phyloP scores from a whole-genome alignment of 2,329 filamentous ascomycete genomes.

The Pestalotiopsis sp. region DNA sequence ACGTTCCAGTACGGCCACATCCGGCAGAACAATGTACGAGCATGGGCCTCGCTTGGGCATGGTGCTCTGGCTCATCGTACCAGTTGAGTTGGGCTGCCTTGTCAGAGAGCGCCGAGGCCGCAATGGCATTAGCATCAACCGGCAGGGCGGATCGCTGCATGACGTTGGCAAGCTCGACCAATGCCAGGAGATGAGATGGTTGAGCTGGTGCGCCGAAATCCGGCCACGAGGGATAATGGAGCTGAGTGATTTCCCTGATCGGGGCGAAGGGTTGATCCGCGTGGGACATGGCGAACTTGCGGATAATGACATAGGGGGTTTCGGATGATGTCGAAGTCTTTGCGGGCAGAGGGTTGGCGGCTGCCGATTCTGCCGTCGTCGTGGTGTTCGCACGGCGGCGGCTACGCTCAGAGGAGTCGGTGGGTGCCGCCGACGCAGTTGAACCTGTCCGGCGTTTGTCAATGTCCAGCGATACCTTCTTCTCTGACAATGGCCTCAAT shows the following conservation, averaged over 20 bases:
- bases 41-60: slow-evolving; percentile 65
- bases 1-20: slow-evolving; percentile 93
- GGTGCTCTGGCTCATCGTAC: slow-evolving; percentile 63
- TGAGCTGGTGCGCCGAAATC: slow-evolving; percentile 94
- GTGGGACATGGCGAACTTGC: slow-evolving; percentile 85
- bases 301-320: slow-evolving; percentile 76
- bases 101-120: slow-evolving; percentile 31
- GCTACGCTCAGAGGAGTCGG: slow-evolving; percentile 37
- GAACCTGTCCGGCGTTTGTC: slow-evolving; percentile 50
- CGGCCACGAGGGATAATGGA: slow-evolving; percentile 96
- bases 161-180: slow-evolving; percentile 86
- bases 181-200: slow-evolving; percentile 79
- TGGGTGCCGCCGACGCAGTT: slow-evolving; percentile 30
- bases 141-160: slow-evolving; percentile 65
- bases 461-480: slow-evolving; percentile 77
- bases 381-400: slow-evolving; percentile 60
- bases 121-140: slow-evolving; percentile 44
- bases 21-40: slow-evolving; percentile 95
- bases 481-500: slow-evolving; percentile 79
- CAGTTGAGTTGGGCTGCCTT: slow-evolving; percentile 43
- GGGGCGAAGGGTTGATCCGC: slow-evolving; percentile 77
- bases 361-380: slow-evolving; percentile 41
- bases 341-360: slow-evolving; percentile 30
- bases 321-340: slow-evolving; percentile 46
- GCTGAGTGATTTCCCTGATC: slow-evolving; percentile 88